Conservation (phyloP, 345 rosid genomes). For the Salix suchowensis region DNA sequence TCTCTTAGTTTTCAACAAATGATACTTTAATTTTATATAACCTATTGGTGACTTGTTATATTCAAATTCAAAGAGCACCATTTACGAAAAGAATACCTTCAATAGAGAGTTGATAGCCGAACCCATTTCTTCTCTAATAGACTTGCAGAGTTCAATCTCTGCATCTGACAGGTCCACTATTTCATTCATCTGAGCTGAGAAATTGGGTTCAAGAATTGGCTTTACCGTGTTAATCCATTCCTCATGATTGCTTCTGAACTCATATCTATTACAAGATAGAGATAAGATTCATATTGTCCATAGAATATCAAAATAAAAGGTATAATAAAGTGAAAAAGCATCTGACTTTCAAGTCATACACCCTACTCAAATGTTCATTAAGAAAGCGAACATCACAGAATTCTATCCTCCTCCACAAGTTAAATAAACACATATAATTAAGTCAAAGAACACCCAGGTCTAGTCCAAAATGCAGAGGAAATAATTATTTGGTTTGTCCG, state of each 20-base stretch:
- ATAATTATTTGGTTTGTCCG: background rate
- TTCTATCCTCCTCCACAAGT: background rate
- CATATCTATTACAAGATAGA: constrained; percentile 52
- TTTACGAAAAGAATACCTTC: constrained; percentile 47
- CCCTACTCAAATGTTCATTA: background rate
- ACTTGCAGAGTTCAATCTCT: constrained; percentile 61
- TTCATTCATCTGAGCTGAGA: constrained; percentile 48
- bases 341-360: background rate
- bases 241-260: constrained; percentile 56
- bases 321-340: background rate
- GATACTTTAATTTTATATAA: background rate
- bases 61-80: background rate
- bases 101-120: constrained; percentile 64
- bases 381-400: background rate
- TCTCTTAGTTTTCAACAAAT: background rate
- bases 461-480: background rate
- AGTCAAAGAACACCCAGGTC: background rate
- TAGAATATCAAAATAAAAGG: background rate
- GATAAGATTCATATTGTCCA: background rate
- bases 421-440: background rate
- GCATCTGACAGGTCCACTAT: constrained; percentile 33
- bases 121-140: constrained; percentile 70
- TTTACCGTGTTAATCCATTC: constrained; percentile 72
- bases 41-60: background rate
- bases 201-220: constrained; percentile 58